Evolutionary conservation across 495 filamentous ascomycete genomes (phyloP).

Genomic region (Daldinia grandis): DNA sequence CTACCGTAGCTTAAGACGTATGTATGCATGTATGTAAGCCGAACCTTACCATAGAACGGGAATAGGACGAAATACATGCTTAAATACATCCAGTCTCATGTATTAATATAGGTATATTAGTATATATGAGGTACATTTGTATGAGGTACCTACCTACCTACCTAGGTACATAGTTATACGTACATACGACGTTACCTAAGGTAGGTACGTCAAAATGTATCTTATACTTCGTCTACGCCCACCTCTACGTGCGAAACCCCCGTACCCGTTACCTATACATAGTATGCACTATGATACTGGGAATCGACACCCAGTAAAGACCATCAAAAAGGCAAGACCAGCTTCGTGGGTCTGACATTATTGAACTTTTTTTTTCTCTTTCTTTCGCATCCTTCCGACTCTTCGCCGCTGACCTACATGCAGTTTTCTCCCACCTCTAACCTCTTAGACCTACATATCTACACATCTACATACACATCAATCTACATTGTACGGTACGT

Average conservation of each 20-base stretch:
- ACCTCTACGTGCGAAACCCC: background rate
- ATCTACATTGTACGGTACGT: conserved; percentile 11
- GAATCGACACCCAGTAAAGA: background rate
- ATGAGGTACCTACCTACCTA: no score
- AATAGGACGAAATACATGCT: conserved; percentile 2
- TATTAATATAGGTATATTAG: background rate
- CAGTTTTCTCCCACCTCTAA: conserved; percentile 13
- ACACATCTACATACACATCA: conserved; percentile 14
- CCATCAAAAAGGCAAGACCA: background rate
- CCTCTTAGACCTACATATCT: conserved; percentile 30
- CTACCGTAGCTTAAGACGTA: conserved; percentile 2
- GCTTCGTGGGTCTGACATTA: background rate
- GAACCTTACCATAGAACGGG: conserved; percentile 25
- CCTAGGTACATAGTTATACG: no score
- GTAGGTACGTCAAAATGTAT: no score
- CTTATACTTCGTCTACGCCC: no score
- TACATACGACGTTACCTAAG: no score
- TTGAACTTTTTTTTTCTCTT: conserved; percentile 2
- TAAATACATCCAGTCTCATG: background rate
- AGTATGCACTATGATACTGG: background rate
- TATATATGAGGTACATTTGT: background rate
- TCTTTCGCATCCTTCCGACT: conserved; percentile 21
- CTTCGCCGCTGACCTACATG: conserved; percentile 41
- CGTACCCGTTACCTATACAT: conserved; percentile 1
- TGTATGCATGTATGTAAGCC: conserved; percentile 31